phyloP scores from a whole-genome alignment of 345 rosid genomes.

The Tarenaya hassleriana region DNA sequence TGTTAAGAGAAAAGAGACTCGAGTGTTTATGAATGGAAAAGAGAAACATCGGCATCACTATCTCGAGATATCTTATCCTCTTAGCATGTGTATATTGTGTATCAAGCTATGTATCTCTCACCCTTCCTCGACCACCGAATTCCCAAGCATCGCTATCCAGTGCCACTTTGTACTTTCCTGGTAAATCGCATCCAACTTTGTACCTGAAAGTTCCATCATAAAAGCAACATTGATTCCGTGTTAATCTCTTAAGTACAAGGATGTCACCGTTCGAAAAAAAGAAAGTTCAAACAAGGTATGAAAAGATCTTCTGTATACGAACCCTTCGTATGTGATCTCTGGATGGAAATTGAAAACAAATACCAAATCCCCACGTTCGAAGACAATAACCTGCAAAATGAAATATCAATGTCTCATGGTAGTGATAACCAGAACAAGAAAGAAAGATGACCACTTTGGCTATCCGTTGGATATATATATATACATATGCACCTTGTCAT shows the following conservation, averaged over 20 bases:
- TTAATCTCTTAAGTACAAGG: too few species aligned
- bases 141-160: constrained; percentile 67
- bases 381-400: constrained; percentile 55
- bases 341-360: constrained; percentile 80
- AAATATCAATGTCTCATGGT: constrained; percentile 6
- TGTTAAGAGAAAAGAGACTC: too few species aligned
- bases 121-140: constrained; percentile 72
- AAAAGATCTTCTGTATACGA: constrained; percentile 13
- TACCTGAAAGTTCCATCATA: constrained; percentile 44
- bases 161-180: constrained; percentile 74
- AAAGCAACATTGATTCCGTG: too few species aligned
- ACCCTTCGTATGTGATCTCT: constrained; percentile 62
- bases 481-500: constrained; percentile 48
- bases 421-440: neutral
- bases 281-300: neutral
- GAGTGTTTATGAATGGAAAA: too few species aligned
- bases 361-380: constrained; percentile 71
- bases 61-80: too few species aligned
- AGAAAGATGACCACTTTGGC: neutral
- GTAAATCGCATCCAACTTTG: constrained; percentile 73
- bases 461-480: neutral
- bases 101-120: too few species aligned
- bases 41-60: too few species aligned
- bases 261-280: too few species aligned
- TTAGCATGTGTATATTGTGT: too few species aligned